Conservation (phyloP, 108 stramenopile genomes). For the Cyclotella sp. region DNA sequence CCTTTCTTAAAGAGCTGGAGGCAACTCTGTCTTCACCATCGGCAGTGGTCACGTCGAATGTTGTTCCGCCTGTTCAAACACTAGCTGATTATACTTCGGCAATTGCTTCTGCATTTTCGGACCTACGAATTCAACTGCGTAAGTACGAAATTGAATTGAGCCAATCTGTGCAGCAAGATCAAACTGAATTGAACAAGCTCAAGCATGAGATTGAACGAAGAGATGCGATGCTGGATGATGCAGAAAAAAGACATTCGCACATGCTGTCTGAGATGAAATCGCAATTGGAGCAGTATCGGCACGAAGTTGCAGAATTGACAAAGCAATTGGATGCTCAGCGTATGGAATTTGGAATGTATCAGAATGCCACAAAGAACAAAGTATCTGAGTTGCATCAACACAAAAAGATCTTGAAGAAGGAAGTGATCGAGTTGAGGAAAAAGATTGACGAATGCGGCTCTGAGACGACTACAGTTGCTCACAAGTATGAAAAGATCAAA, state of each 20-base stretch:
- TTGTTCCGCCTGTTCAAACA: constrained; percentile 46
- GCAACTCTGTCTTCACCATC: constrained; percentile 36
- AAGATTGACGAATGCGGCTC: constrained; percentile 74
- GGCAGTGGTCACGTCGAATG: constrained; percentile 45
- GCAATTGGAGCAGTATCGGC: constrained; percentile 60
- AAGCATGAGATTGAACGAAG: constrained; percentile 55
- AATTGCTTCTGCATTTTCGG: constrained; percentile 50
- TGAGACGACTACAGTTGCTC: constrained; percentile 62
- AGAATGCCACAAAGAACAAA: constrained; percentile 75
- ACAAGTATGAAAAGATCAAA: constrained; percentile 61
- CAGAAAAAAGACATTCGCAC: constrained; percentile 48
- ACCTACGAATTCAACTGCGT: constrained; percentile 54
- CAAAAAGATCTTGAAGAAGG: constrained; percentile 89
- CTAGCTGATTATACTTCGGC: constrained; percentile 44
- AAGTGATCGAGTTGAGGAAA: constrained; percentile 81
- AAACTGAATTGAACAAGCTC: constrained; percentile 58
- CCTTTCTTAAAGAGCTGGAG: constrained; percentile 46
- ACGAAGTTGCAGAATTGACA: constrained; percentile 68
- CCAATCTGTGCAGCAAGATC: constrained; percentile 66
- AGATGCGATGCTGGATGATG: constrained; percentile 58
- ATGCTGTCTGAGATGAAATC: constrained; percentile 57
- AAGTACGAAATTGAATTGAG: constrained; percentile 61
- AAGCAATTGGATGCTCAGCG: constrained; percentile 76
- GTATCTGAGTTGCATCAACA: constrained; percentile 73
- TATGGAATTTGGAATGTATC: constrained; percentile 86